Base-by-base conservation (phyloP, 805 yeast genomes). In the Ogataea naganishii region DNA sequence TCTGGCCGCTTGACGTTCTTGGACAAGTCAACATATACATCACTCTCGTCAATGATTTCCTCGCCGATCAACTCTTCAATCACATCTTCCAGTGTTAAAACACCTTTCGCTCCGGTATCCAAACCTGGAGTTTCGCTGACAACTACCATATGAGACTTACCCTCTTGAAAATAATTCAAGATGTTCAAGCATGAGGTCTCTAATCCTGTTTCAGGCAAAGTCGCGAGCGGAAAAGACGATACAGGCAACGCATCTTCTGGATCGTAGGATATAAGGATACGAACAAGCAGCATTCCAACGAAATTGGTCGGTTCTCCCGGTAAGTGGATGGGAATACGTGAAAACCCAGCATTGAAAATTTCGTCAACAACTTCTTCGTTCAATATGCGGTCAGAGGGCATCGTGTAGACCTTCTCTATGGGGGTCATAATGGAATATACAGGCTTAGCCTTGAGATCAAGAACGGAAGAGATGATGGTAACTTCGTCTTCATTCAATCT, bases 11-110 rank as follows among this genome's bases (percentile, higher is more conserved):
- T 82, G 48, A 88, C 85, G 36, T 84, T 84, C 39, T 82, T 81
- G 54, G 84, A 84, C 39, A 88, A 81, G 56, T 89, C 96, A 34
- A 88, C 72, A 48, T 81, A 86, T 13, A 92, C 96, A 51, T 89
- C 98, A 15, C 86, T 75, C 58, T 89, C 98, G 51, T 89, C 98
- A 24, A 89, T 89, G 47, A 89, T 89, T 53, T 89, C 98, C 57
- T 89, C 97, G 29, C 98, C 98, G 53, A 89, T 89, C 40, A 89
- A 67, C 58, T 89, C 98, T 56, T 89, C 98, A 49, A 89, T 92
- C n/a, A 89, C 96, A 50, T 89, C 98, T 57, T 89, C 98, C 37
- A 89, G 64, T 1, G 98, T 89, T 25, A 89, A 63, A 7, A 89
- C 94, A 40, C 98, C 98, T 19, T 80, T 52, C 1, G 96, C 92